phyloP scores from a whole-genome alignment of 1,284 basidiomycete genomes.

The Ceratobasidium sp. region DNA sequence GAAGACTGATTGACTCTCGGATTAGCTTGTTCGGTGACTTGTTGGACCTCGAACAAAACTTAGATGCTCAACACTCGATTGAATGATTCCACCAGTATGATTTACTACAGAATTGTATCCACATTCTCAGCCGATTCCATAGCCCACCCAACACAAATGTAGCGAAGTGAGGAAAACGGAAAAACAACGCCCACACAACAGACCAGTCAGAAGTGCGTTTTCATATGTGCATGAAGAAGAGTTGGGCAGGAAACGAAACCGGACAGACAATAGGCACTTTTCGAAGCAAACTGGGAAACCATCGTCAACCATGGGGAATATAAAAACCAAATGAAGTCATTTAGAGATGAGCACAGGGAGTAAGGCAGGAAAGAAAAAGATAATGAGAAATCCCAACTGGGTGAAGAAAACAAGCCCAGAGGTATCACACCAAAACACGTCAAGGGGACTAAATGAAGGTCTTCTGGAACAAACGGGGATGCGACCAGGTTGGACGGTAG shows the following conservation, averaged over 20 bases:
- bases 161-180: neutral
- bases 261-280: neutral
- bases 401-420: constrained; percentile 8
- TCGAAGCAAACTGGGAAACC: neutral
- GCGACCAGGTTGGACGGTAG: constrained; percentile 30
- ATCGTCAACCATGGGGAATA: constrained; percentile 10
- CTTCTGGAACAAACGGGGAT: constrained; percentile 12
- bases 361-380: neutral
- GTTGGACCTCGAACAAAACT: neutral
- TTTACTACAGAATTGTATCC: constrained; percentile 27
- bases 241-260: constrained; percentile 1
- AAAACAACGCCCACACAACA: constrained; percentile 33
- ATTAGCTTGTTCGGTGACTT: neutral
- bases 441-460: constrained; percentile 32
- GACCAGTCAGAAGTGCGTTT: constrained; percentile 33
- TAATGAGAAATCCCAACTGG: neutral
- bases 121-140: constrained; percentile 12
- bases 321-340: constrained; percentile 7
- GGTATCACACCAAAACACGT: constrained; percentile 32
- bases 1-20: too few relatives aligned
- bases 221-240: constrained; percentile 31
- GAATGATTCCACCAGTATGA: constrained; percentile 30
- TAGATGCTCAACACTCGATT: constrained; percentile 1
- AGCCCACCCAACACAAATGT: neutral
- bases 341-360: constrained; percentile 5